Evolutionary conservation across 2,329 filamentous ascomycete species (phyloP).

Genomic region (Capronia coronata): DNA sequence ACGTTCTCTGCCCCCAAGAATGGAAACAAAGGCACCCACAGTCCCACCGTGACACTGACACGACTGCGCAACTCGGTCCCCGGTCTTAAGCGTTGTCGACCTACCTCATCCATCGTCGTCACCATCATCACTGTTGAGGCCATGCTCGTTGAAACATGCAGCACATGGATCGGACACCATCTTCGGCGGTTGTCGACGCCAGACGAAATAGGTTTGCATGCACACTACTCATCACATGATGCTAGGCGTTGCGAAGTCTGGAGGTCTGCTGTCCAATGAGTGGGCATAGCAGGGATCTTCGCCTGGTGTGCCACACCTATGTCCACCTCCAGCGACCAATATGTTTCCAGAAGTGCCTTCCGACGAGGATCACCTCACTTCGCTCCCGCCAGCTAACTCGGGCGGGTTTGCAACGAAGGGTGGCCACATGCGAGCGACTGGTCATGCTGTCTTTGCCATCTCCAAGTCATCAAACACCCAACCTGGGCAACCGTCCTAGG

Average conservation of each 20-base stretch:
- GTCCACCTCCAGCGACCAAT: conserved; percentile 17
- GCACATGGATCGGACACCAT: conserved; percentile 6
- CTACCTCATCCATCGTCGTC: conserved; percentile 2
- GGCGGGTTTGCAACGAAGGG: conserved; percentile 21
- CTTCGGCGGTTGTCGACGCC: conserved; percentile 17
- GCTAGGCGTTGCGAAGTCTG: conserved; percentile 8
- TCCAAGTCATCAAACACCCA: conserved; percentile 18
- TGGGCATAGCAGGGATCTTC: conserved; percentile 22
- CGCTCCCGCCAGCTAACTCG: conserved; percentile 21
- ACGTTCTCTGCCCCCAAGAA: not conserved
- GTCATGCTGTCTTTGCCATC: conserved; percentile 18
- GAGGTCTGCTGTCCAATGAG: conserved; percentile 19
- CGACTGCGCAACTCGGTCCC: no score
- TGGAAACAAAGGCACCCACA: not conserved
- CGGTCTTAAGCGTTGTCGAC: no score
- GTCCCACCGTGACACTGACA: no score
- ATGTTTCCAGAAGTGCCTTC: conserved; percentile 20
- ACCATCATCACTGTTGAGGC: conserved; percentile 10
- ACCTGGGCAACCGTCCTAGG: not conserved
- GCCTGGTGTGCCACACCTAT: conserved; percentile 12
- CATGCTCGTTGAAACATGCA: conserved; percentile 18
- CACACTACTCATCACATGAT: conserved; percentile 21
- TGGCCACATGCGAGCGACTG: conserved; percentile 22
- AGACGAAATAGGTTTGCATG: not conserved
- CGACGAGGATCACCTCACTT: conserved; percentile 24